Conservation (phyloP, 768 basidiomycete species). For the Russula earlei region DNA sequence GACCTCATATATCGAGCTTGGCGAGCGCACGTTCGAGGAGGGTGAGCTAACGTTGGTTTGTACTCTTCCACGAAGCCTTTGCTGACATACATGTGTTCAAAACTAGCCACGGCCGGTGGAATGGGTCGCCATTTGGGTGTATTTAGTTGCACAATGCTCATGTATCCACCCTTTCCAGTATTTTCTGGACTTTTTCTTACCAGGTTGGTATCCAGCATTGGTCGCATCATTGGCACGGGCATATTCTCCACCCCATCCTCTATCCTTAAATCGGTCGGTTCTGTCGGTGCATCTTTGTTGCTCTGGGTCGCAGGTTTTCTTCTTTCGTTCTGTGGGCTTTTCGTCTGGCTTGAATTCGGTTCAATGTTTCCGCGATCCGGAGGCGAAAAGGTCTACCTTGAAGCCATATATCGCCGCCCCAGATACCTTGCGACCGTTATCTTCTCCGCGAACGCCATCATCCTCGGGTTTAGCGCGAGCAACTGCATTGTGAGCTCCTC, state of each 20-base stretch:
- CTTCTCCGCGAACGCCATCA: constrained; percentile 39
- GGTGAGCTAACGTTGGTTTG: constrained; percentile 25
- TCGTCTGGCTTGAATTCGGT: constrained; percentile 56
- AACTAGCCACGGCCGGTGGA: constrained; percentile 41
- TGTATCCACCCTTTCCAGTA: constrained; percentile 23
- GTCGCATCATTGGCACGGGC: constrained; percentile 53
- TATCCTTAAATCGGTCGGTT: constrained; percentile 46
- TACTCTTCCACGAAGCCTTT: background rate
- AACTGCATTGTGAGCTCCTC: constrained; percentile 39
- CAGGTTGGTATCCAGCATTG: constrained; percentile 28
- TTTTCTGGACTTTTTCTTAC: background rate
- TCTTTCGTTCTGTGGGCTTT: constrained; percentile 48
- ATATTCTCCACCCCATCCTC: constrained; percentile 56
- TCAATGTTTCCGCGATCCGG: constrained; percentile 56
- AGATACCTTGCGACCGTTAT: constrained; percentile 39
- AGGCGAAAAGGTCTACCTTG: constrained; percentile 55
- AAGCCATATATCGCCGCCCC: constrained; percentile 42
- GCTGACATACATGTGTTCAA: background rate
- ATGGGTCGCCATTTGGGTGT: constrained; percentile 51
- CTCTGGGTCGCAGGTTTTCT: constrained; percentile 55
- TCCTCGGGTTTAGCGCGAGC: constrained; percentile 34
- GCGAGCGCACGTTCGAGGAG: constrained; percentile 42
- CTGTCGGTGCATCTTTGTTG: constrained; percentile 51
- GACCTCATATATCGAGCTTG: constrained; percentile 29
- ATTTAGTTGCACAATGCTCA: constrained; percentile 47